Evolutionary conservation across 139 green algal species (phyloP).

Genomic region (Diplosphaera chodatii): DNA sequence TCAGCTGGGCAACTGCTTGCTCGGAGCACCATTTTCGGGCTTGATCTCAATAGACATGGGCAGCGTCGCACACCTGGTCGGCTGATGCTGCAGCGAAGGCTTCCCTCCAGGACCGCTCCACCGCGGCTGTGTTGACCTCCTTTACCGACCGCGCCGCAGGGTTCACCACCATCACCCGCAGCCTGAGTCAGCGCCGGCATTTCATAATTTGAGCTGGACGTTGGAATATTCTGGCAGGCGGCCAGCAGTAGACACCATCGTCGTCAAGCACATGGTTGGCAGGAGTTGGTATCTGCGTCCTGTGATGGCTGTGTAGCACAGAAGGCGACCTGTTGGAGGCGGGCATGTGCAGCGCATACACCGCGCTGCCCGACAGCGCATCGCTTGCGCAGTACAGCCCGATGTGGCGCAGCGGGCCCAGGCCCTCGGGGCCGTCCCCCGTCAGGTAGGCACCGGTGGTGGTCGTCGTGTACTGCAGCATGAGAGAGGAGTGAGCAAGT

Average conservation of each 20-base stretch:
- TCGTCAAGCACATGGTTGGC: no score
- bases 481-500: no score
- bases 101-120: slow-evolving; percentile 18
- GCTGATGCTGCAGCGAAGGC: not conserved
- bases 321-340: slow-evolving; percentile 10
- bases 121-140: slow-evolving; percentile 14
- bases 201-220: no score
- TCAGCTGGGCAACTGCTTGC: no score
- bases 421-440: slow-evolving; percentile 25
- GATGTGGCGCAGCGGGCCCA: slow-evolving; percentile 55
- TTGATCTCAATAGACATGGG: no score
- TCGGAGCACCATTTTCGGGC: no score
- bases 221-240: no score
- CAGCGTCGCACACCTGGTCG: no score
- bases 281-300: no score
- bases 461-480: slow-evolving; percentile 34
- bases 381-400: slow-evolving; percentile 58
- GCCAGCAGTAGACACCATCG: no score
- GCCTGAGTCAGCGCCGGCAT: no score
- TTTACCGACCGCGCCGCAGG: slow-evolving; percentile 22
- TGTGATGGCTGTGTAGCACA: no score
- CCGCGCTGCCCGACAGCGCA: slow-evolving; percentile 19
- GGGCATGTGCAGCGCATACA: slow-evolving; percentile 56
- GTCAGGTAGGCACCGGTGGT: slow-evolving; percentile 61
- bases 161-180: slow-evolving; percentile 55